These are phyloP conservation scores for Lathyrus sativus DNA, from an alignment of 306 rosid genomes.

Conservation along the genomic window DNA sequence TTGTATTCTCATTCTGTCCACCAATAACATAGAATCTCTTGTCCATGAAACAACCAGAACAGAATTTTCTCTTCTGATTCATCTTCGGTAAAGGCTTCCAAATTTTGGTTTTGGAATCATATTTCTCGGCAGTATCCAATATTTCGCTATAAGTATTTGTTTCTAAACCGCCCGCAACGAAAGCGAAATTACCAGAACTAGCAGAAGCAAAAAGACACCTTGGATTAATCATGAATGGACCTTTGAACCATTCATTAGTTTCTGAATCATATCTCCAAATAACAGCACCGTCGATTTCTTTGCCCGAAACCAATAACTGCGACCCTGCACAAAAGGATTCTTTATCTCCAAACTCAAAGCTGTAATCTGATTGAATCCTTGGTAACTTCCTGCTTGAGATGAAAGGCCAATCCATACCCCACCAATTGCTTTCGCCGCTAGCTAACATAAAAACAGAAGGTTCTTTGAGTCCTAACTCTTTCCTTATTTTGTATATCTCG, in stretches of 20 bases:
- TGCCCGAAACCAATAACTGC: slow-evolving; percentile 71
- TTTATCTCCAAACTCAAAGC: slow-evolving; percentile 58
- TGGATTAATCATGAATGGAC: slow-evolving; percentile 71
- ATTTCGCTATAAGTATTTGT: slow-evolving; percentile 35
- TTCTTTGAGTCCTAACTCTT: slow-evolving; percentile 57
- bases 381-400: slow-evolving; percentile 61
- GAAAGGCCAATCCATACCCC: slow-evolving; percentile 65
- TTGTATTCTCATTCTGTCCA: slow-evolving; percentile 57
- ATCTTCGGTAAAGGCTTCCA: slow-evolving; percentile 77
- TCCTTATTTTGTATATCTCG: slow-evolving; percentile 67
- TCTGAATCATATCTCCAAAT: slow-evolving; percentile 63
- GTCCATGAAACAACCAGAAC: slow-evolving; percentile 85
- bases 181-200: slow-evolving; percentile 60
- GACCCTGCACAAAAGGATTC: slow-evolving; percentile 84
- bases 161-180: slow-evolving; percentile 77
- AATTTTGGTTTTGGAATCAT: slow-evolving; percentile 46
- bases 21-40: slow-evolving; percentile 75
- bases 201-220: slow-evolving; percentile 85
- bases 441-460: slow-evolving; percentile 75
- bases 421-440: slow-evolving; percentile 68
- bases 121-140: slow-evolving; percentile 67
- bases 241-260: slow-evolving; percentile 61
- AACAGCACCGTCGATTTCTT: slow-evolving; percentile 56
- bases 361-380: slow-evolving; percentile 52
- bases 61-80: slow-evolving; percentile 52